Percentiles rank a stretch among this genome's conserved stretches.
These are phyloP conservation scores for Phytomonas serpens DNA, from an alignment of 208 protist genomes.

Conservation along the genomic window DNA sequence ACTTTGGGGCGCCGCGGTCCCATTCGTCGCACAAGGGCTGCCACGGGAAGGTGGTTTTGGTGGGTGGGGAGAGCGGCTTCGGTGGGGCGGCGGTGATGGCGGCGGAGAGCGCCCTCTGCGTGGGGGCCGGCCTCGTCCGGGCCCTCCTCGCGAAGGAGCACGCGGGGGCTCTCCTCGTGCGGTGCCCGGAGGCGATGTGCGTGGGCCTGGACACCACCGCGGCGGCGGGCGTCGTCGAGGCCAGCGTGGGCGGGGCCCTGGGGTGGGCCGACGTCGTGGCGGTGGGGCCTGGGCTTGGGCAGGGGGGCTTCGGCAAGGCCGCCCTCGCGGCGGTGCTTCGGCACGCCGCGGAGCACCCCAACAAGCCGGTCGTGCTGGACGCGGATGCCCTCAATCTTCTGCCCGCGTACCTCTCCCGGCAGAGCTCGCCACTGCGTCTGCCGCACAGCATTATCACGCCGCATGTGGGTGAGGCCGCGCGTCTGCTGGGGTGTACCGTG, in stretches of 20 bases:
- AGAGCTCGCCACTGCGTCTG: constrained; percentile 14
- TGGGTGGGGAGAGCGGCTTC: constrained; percentile 60
- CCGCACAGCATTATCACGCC: constrained; percentile 60
- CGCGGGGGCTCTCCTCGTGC: constrained; percentile 47
- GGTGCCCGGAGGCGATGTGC: constrained; percentile 77
- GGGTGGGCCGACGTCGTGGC: constrained; percentile 46
- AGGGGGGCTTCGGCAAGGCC: constrained; percentile 20
- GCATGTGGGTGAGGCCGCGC: constrained; percentile 69
- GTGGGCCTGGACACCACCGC: constrained; percentile 2
- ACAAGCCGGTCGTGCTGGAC: constrained; percentile 58
- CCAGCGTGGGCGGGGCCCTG: constrained; percentile 23
- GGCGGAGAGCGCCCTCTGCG: constrained; percentile 50
- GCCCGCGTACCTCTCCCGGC: constrained; percentile 5
- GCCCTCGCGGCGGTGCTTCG: constrained; percentile 20
- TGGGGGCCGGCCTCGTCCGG: constrained; percentile 57
- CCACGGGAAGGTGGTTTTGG: constrained; percentile 53
- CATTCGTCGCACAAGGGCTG: constrained; percentile 53
- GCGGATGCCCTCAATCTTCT: constrained; percentile 68
- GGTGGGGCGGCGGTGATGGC: constrained; percentile 77
- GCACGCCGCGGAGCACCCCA: constrained; percentile 22
- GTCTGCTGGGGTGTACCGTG: constrained; percentile 44
- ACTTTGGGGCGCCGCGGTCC: constrained; percentile 26
- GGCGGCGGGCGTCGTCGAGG: constrained; percentile 3
- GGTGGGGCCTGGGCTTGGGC: constrained; percentile 62
- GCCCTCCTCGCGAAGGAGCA: constrained; percentile 52